Conservation (phyloP, 305 asterid genomes). For the Fraxinus dipetala region DNA sequence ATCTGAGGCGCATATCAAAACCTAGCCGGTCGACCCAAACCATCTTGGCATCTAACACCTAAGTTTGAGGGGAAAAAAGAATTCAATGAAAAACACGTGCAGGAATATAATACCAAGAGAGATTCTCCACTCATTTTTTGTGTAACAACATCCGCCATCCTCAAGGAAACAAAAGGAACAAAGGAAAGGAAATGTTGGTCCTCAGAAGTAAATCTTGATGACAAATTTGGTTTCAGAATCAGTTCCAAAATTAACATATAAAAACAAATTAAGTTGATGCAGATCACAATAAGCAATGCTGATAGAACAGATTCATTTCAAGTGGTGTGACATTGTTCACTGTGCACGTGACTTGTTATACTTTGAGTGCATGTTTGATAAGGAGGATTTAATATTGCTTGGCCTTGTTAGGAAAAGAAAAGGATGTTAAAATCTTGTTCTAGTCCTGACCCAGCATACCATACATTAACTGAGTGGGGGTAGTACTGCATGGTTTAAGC, state of each 20-base stretch:
- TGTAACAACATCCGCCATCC: background rate
- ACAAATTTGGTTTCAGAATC: background rate
- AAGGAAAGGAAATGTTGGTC: background rate
- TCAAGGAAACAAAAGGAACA: background rate
- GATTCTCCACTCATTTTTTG: background rate
- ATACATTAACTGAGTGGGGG: background rate
- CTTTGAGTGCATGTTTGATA: background rate
- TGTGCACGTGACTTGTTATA: background rate
- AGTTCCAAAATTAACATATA: background rate
- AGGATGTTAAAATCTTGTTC: background rate
- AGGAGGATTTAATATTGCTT: background rate
- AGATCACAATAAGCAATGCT: background rate
- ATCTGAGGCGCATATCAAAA: conserved; percentile 63
- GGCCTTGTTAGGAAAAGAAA: background rate
- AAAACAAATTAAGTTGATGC: background rate
- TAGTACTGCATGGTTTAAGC: background rate
- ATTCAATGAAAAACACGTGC: background rate
- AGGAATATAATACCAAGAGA: background rate
- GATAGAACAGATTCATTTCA: background rate
- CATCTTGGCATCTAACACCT: conserved; percentile 84
- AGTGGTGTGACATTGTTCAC: background rate
- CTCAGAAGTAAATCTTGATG: background rate
- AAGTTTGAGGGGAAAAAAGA: background rate
- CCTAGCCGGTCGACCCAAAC: conserved; percentile 95
- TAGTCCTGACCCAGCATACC: background rate